Conservation (phyloP, 2,329 filamentous ascomycete genomes). For the Biscogniauxia sp. region DNA sequence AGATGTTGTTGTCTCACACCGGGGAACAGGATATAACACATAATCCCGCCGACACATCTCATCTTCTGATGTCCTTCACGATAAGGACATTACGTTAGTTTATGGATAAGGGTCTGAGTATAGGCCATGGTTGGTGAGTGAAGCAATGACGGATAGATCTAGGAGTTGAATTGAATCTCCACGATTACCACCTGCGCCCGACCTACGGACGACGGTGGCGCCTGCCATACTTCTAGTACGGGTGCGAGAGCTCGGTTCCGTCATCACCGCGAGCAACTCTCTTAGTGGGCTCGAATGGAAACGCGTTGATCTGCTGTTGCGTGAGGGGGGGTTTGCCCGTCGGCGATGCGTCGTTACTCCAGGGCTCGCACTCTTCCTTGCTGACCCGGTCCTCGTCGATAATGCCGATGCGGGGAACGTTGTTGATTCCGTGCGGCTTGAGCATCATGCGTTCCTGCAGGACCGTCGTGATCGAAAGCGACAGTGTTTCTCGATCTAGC, state of each 20-base stretch:
- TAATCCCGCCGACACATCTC: too few relatives aligned
- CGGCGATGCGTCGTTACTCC: slow-evolving; percentile 23
- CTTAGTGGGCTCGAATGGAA: slow-evolving; percentile 17
- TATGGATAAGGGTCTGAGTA: too few relatives aligned
- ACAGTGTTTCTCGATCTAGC: slow-evolving; percentile 34
- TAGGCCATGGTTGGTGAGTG: too few relatives aligned
- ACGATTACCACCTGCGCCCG: not conserved
- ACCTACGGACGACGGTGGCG: not conserved
- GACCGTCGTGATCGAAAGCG: slow-evolving; percentile 26
- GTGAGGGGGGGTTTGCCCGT: slow-evolving; percentile 24
- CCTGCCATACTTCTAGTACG: slow-evolving; percentile 14
- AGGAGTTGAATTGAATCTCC: not conserved
- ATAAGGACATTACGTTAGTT: too few relatives aligned
- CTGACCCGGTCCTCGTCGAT: slow-evolving; percentile 25
- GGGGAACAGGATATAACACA: too few relatives aligned
- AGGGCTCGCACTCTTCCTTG: slow-evolving; percentile 12
- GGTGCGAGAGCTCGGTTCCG: slow-evolving; percentile 13
- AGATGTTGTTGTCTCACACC: too few relatives aligned
- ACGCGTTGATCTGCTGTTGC: slow-evolving; percentile 12
- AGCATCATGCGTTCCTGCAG: slow-evolving; percentile 27
- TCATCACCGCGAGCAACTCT: slow-evolving; percentile 26
- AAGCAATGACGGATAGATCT: not conserved
- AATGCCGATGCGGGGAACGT: slow-evolving; percentile 26
- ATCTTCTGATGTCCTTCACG: too few relatives aligned
- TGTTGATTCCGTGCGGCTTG: slow-evolving; percentile 8